Conservation (phyloP, 2,329 filamentous ascomycete genomes). For the Curvularia sp. region DNA sequence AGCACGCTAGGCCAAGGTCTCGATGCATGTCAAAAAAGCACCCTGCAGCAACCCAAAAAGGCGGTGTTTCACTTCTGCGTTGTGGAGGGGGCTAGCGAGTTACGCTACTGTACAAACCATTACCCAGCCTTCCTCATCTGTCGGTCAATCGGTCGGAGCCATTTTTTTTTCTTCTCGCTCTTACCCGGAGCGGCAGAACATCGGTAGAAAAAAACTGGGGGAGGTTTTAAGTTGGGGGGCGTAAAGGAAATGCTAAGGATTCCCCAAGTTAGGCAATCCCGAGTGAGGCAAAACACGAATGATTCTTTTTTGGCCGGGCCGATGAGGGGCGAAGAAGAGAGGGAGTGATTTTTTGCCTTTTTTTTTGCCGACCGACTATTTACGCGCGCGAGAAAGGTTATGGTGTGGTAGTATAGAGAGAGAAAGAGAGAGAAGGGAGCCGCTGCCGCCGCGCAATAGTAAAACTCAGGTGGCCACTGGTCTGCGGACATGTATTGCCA, state of each 20-base stretch:
- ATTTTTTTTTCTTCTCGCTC: neutral
- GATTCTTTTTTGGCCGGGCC: too few relatives aligned
- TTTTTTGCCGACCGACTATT: too few relatives aligned
- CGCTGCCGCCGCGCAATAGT: too few relatives aligned
- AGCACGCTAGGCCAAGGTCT: neutral
- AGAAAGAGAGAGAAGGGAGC: too few relatives aligned
- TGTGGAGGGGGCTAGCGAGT: neutral
- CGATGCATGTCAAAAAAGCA: neutral
- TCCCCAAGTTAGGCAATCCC: neutral
- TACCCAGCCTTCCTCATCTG: neutral
- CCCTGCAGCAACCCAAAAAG: neutral
- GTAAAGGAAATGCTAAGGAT: neutral
- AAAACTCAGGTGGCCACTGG: too few relatives aligned
- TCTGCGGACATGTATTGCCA: too few relatives aligned
- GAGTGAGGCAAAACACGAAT: too few relatives aligned
- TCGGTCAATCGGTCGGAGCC: constrained; percentile 2
- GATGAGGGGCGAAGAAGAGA: too few relatives aligned
- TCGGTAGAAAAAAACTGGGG: neutral
- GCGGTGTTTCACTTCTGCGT: constrained; percentile 1
- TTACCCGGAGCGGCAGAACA: neutral
- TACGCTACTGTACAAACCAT: neutral
- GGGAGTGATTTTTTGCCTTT: too few relatives aligned
- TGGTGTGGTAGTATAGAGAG: too few relatives aligned
- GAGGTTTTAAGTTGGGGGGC: too few relatives aligned
- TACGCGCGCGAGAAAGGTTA: too few relatives aligned